Evolutionary conservation across 1,284 basidiomycete species (phyloP), one percentile per base, ranked within the genome.

Genomic region (Leccinum cinnamomeum): DNA sequence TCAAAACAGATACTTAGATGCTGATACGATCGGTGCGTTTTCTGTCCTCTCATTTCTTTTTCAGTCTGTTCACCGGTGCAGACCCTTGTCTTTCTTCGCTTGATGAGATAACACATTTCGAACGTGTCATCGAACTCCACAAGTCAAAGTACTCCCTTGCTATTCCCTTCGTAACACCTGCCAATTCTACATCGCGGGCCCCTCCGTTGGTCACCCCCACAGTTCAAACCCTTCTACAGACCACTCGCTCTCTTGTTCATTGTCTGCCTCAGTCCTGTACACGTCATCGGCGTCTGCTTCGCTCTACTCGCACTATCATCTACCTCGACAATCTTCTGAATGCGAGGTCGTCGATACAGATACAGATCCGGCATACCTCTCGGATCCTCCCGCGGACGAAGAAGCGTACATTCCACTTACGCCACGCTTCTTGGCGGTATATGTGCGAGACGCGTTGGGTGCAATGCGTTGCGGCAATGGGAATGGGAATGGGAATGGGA

Each of bases 61-160:
- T 0, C 18, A 12, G 10, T 35, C 11, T 54, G 33, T 10, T n/a
- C 11, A 8, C 5, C 2, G 2, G 18, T 1, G 25, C 62, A 85
- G 83, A 78, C 46, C 69, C 66, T 12, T 89, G 85, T 67, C 62
- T 65, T 18, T 83, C 84, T 12, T 70, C 75, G 0, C 84, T 86
- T 59, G 87, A 88, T 3, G 87, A 92, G 71, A 79, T 85, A 5
- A 65, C 68, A 3, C 89, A 92, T 67, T 84, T 85, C 79, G 75
- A 79, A 56, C 68, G 65, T 16, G 89, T 89, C 12, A 74, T 78
- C 4, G 67, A 78, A 2, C 75, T 91, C 8, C 89, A 89, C 69
- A 74, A 78, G 64, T 77, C 77, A 1, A 76, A 74, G 54, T 91
- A 90, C 70, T 80, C 76, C 5, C 69, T 76, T 0, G 60, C 74